Evolutionary conservation across 148 eudicot species (phyloP).

Genomic region (Camellia lanceoleosa): DNA sequence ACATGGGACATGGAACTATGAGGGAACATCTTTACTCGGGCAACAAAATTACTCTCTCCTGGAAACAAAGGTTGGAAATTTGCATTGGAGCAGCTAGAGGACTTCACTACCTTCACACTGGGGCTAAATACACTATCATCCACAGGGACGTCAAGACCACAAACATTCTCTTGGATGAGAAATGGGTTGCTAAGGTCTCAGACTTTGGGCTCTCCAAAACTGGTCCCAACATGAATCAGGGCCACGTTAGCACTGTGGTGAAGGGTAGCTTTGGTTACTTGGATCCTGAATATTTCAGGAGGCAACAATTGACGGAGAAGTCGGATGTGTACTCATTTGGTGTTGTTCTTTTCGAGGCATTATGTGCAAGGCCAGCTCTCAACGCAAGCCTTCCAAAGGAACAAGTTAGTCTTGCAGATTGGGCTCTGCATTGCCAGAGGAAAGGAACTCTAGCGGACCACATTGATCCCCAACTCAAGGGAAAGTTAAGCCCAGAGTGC

Average conservation of each 20-base stretch:
- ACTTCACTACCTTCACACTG: slow-evolving; percentile 51
- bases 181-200: slow-evolving; percentile 55
- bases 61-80: slow-evolving; percentile 56
- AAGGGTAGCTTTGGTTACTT: slow-evolving; percentile 52
- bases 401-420: slow-evolving; percentile 49
- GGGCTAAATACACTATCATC: slow-evolving; percentile 42
- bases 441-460: slow-evolving; percentile 36
- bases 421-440: slow-evolving; percentile 34
- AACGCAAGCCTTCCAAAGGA: slow-evolving; percentile 45
- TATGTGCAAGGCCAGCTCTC: slow-evolving; percentile 48
- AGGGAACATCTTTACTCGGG: slow-evolving; percentile 51
- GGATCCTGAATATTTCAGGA: slow-evolving; percentile 51
- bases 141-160: slow-evolving; percentile 53
- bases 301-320: slow-evolving; percentile 47
- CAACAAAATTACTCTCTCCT: slow-evolving; percentile 35
- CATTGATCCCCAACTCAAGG: slow-evolving; percentile 45
- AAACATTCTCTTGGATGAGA: slow-evolving; percentile 54
- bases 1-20: slow-evolving; percentile 51
- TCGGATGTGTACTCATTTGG: slow-evolving; percentile 56
- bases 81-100: slow-evolving; percentile 55
- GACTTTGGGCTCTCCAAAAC: slow-evolving; percentile 54
- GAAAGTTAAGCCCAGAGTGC: slow-evolving; percentile 37
- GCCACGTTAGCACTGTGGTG: slow-evolving; percentile 48
- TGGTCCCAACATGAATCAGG: slow-evolving; percentile 46
- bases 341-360: slow-evolving; percentile 43